These are phyloP conservation scores for Yamagishiella unicocca DNA, from an alignment of 139 green algal species.

Conservation along the genomic window DNA sequence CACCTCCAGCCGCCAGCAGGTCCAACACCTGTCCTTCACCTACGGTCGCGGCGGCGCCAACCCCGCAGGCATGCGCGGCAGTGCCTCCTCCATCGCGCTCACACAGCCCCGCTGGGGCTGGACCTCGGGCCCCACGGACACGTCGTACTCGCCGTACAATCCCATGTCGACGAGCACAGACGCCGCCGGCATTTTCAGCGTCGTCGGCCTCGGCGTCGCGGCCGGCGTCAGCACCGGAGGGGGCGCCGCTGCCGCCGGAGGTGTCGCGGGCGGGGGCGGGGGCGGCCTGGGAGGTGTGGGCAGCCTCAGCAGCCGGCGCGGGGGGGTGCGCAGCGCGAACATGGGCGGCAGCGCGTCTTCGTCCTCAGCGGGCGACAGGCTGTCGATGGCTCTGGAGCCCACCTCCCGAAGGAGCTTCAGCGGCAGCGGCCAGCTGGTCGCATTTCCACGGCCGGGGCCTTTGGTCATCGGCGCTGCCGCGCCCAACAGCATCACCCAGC, in stretches of 20 bases:
- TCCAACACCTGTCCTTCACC: neutral
- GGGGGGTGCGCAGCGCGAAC: neutral
- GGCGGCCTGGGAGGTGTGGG: neutral
- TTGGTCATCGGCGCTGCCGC: constrained; percentile 10
- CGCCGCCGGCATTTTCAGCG: neutral
- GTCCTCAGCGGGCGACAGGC: neutral
- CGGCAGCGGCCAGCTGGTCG: neutral
- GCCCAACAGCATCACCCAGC: neutral
- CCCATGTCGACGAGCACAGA: neutral
- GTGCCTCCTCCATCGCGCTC: neutral
- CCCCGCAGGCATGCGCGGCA: neutral
- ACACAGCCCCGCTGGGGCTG: neutral
- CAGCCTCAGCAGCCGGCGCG: neutral
- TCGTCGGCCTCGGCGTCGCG: constrained; percentile 10
- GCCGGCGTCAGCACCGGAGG: neutral
- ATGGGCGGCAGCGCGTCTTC: neutral
- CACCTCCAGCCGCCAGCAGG: neutral
- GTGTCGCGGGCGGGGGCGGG: neutral
- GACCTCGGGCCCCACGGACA: neutral
- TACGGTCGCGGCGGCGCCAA: neutral
- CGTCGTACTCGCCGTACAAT: neutral
- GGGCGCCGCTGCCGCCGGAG: neutral
- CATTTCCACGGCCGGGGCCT: neutral
- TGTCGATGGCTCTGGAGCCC: neutral
- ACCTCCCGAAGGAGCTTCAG: constrained; percentile 4